Base-by-base conservation (phyloP, 176 grass and related monocot genomes). In the Bromus sterilis region DNA sequence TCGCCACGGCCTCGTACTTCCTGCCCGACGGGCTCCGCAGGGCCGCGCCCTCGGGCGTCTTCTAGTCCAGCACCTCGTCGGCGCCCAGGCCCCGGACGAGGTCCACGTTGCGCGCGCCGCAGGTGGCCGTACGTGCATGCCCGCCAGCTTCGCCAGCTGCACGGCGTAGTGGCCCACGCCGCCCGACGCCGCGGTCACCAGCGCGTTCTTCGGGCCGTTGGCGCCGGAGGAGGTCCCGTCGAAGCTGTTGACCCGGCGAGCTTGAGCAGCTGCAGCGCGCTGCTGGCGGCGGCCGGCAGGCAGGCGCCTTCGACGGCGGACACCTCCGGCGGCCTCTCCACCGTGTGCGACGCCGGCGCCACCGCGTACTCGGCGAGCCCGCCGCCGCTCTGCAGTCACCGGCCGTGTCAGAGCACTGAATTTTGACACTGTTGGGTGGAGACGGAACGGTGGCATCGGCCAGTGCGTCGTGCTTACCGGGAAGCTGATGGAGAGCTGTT, bases 61-160 rank as follows among this genome's bases (percentile, higher is more conserved):
- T 87, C 81, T 98, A 94, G 80, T 98, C 92, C 11, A 98, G 77
- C 51, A 79, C 90, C 88, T 94, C 90, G 78, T 98, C 86, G 0
- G 77, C 88, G 57, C 95, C 92, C 2, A 94, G 86, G 25, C 74
- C 78, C 13, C 25, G 25, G 35, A 93, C 75, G 16, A 98, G 26
- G 12, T 77, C 75, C 1, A 91, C 18, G 73, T 97, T 98, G 32
- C 95, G 92, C 24, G 74, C 86, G 68, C 95, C 92, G 69, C 92
- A 98, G 75, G 92, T 98, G 56, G 95, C 83, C 6, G 95, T 94
- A 89, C 87, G 77, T 91, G 90, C 7, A 89, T 40, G 9, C 89
- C 87, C 3, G 85, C 89, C 2, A 90, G 72, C 82, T 94, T 97
- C n/a, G 89, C 91, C 11, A 94, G 83, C 73, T 97, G 91, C 63